Evolutionary conservation across 106 monocot species (phyloP).

Genomic region (Posidonia australis): DNA sequence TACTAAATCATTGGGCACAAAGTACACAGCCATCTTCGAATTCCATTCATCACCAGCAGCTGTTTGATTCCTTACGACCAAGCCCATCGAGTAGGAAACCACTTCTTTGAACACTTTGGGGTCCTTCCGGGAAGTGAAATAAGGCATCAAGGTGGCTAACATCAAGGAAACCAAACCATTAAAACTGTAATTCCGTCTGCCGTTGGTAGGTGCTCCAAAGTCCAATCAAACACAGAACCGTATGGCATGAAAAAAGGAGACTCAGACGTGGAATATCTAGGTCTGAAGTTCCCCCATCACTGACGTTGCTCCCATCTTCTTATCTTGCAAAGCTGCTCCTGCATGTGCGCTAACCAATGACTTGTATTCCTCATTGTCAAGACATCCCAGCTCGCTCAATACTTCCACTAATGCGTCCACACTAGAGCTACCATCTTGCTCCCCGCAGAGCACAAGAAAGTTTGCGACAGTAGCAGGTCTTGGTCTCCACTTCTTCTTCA

Average conservation of each 20-base stretch:
- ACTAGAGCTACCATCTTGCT: slow-evolving; percentile 22
- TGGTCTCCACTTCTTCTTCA: slow-evolving; percentile 48
- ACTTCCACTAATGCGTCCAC: slow-evolving; percentile 26
- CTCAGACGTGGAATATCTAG: background rate
- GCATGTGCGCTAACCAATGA: slow-evolving; percentile 24
- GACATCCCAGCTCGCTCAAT: slow-evolving; percentile 37
- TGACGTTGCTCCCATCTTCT: background rate
- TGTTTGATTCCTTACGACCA: no score
- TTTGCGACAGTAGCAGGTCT: slow-evolving; percentile 39
- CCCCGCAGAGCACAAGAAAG: slow-evolving; percentile 38
- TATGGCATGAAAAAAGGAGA: background rate
- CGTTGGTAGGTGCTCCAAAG: no score
- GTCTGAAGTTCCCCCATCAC: background rate
- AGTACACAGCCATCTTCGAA: no score
- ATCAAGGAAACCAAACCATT: no score
- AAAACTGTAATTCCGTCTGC: no score
- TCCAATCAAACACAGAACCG: no score
- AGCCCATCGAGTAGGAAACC: no score
- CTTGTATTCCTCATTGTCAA: slow-evolving; percentile 48
- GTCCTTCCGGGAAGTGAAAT: no score
- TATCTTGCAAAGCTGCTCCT: slow-evolving; percentile 8
- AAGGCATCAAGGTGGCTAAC: no score
- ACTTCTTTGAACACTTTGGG: no score
- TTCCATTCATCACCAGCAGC: no score
- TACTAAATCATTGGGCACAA: no score